Evolutionary conservation across 129 eudicot species (phyloP).

Genomic region (Artemisia annua): DNA sequence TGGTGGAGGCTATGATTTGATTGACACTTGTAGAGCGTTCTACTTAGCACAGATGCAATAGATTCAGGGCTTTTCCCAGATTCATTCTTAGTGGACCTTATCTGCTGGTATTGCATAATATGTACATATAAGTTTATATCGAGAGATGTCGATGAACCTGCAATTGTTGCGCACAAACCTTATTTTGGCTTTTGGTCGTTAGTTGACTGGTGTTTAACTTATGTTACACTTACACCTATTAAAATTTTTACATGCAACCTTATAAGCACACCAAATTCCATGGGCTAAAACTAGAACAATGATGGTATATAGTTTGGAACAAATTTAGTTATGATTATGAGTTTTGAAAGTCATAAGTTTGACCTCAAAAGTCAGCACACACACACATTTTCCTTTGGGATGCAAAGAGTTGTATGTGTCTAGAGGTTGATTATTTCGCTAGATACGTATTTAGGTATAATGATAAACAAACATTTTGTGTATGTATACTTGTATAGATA

Average conservation of each 20-base stretch:
- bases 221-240: background rate
- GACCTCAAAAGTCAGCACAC: background rate
- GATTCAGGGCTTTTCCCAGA: too few relatives aligned
- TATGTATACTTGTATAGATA: background rate
- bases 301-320: background rate
- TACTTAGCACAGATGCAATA: too few relatives aligned
- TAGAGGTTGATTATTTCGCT: background rate
- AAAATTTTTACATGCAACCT: background rate
- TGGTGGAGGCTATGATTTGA: too few relatives aligned
- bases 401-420: background rate
- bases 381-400: background rate
- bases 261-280: background rate
- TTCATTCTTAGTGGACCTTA: too few relatives aligned
- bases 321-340: background rate
- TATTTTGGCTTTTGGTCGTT: background rate
- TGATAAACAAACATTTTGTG: background rate
- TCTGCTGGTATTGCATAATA: too few relatives aligned
- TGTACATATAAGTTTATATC: background rate
- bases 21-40: too few relatives aligned
- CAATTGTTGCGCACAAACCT: background rate
- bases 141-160: constrained; percentile 4
- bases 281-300: background rate
- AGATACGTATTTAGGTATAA: background rate
- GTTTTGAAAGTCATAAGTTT: background rate
- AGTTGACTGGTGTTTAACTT: constrained; percentile 9